phyloP scores from a whole-genome alignment of 192 early-diverging fungal genomes.

The Coemansia sp. region DNA sequence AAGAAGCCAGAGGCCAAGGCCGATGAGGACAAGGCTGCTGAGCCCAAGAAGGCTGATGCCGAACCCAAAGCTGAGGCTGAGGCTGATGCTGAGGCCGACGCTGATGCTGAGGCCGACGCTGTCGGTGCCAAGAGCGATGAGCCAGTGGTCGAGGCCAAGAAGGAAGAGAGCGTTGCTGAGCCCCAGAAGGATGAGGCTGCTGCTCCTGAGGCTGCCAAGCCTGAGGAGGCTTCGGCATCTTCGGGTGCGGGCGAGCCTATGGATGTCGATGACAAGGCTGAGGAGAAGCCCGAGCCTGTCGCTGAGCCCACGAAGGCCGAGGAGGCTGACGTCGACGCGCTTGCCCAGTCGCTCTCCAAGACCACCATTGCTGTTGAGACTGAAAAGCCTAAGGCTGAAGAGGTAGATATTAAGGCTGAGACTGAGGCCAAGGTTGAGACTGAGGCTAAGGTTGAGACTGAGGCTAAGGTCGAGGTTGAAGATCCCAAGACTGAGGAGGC shows the following conservation, averaged over 20 bases:
- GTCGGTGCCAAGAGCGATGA: too few relatives aligned
- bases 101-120: too few relatives aligned
- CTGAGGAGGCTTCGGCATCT: conserved; percentile 5
- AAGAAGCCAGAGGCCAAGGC: conserved; percentile 13
- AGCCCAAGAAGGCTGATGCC: conserved; percentile 8
- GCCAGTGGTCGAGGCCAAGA: conserved; percentile 9
- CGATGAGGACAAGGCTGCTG: conserved; percentile 13
- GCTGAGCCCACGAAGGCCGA: conserved; percentile 8
- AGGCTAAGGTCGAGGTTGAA: conserved; percentile 10
- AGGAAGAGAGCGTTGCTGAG: conserved; percentile 17
- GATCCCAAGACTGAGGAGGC: not conserved
- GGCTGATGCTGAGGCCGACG: not conserved
- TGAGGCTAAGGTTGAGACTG: conserved; percentile 7
- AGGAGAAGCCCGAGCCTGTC: conserved; percentile 1
- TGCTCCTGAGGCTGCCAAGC: conserved; percentile 11
- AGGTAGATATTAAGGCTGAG: not conserved
- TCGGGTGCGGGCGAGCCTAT: conserved; percentile 12
- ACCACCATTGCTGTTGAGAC: conserved; percentile 2
- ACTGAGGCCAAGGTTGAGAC: not conserved
- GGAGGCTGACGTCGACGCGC: conserved; percentile 10
- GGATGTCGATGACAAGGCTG: conserved; percentile 28
- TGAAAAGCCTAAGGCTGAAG: conserved; percentile 9
- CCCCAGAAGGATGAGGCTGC: conserved; percentile 2
- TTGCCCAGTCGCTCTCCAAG: not conserved
- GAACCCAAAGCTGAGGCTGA: too few relatives aligned